Percentiles rank a stretch among this genome's conserved stretches.
These are phyloP conservation scores for Coemansia sp. DNA, from an alignment of 192 early-diverging fungal genomes.

Conservation along the genomic window DNA sequence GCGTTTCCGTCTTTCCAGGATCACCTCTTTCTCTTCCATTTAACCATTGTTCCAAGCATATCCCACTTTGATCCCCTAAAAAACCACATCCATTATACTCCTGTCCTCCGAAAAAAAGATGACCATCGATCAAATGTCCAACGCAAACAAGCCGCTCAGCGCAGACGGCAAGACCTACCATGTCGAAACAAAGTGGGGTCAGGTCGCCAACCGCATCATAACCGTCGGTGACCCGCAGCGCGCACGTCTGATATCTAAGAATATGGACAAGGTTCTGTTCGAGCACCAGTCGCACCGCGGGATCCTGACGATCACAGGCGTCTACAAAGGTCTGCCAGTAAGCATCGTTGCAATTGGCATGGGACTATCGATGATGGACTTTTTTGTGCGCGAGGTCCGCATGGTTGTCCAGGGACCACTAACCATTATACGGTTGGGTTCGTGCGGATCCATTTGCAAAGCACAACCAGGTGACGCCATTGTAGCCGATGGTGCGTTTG, in stretches of 20 bases:
- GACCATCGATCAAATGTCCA: conserved; percentile 45
- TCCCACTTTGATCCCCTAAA: too few species aligned
- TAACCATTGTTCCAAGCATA: too few species aligned
- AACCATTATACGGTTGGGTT: conserved; percentile 78
- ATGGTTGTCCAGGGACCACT: conserved; percentile 76
- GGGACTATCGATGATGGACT: conserved; percentile 88
- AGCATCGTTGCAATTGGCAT: conserved; percentile 84
- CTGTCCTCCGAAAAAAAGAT: conserved; percentile 2
- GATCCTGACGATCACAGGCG: conserved; percentile 84
- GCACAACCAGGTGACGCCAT: conserved; percentile 65
- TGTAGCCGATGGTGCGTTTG: conserved; percentile 66
- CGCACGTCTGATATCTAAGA: conserved; percentile 62
- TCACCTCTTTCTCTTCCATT: too few species aligned
- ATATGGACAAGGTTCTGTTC: conserved; percentile 62
- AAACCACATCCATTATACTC: too few species aligned
- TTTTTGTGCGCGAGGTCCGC: conserved; percentile 85
- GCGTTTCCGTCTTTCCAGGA: too few species aligned
- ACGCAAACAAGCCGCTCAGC: conserved; percentile 83
- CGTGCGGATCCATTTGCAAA: conserved; percentile 74
- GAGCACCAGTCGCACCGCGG: conserved; percentile 68
- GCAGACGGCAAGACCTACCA: conserved; percentile 80
- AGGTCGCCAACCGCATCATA: conserved; percentile 85
- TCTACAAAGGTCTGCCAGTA: conserved; percentile 72
- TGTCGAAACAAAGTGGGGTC: conserved; percentile 70
- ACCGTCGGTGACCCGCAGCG: conserved; percentile 85